Base-by-base conservation (phyloP, 2,329 filamentous ascomycete species). In the Verticillium dahliae region DNA sequence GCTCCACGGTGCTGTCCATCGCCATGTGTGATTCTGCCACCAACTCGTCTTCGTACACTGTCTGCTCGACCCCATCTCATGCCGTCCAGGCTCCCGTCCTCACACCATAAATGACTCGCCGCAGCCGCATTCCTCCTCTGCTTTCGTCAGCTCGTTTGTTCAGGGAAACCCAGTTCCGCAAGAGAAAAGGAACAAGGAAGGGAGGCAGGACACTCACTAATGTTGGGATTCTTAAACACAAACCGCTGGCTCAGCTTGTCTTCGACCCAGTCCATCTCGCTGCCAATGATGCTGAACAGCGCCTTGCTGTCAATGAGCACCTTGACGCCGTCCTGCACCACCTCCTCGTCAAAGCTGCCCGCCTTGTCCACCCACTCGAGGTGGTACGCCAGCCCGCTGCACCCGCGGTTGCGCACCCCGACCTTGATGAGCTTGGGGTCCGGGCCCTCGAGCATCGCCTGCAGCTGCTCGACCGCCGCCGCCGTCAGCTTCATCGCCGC, bases 251-350 rank as follows among this genome's bases (percentile, higher is more conserved):
- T 96, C 66, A 99, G 78, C 79, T 96, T 97, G 70, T 98, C 95
- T 77, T 98, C 93, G 11, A 94, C 83, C 93, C 94, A 99, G 72
- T 99, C 95, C 95, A 99, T 99, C 78, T 98, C 94, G 72, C 90
- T 97, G 5, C 95, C 95, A 69, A 99, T 97, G 60, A 99, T 98
- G 75, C 94, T 98, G 74, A 99, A 93, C 58, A 99, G 79, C 52
- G 95, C 95, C 80, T 97, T 98, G 81, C 91, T 96, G 75, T 99
- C 95, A 62, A 99, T 95, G 73, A 98, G 75, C 38, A 99, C 94
- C 76, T 91, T 94, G 62, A 99, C 94, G 0, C 94, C 95, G 70
- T 98, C 95, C 74, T 99, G 95, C 72, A 96, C 93, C 1, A 99
- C 92, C 59, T 88, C 83, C 75, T 99, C 95, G 70, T 99, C 95